Conservation (phyloP, 768 basidiomycete species). For the Cytidiella melzeri region DNA sequence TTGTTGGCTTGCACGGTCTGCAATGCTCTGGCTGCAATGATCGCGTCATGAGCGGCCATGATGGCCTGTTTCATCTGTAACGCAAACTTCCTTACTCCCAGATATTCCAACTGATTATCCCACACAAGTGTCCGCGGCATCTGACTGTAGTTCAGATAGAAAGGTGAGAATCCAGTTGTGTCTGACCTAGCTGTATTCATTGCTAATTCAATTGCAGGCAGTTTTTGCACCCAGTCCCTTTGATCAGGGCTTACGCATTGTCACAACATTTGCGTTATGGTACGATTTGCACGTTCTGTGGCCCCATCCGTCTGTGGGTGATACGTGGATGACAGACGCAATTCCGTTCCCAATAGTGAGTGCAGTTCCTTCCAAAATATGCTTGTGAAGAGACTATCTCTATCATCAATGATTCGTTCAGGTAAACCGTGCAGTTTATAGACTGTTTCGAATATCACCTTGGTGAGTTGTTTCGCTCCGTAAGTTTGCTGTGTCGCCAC, state of each 20-base stretch:
- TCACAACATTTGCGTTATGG: too few species aligned
- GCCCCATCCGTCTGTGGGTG: too few species aligned
- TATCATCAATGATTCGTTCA: constrained; percentile 26
- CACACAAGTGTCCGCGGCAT: constrained; percentile 14
- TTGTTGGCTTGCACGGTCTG: constrained; percentile 28
- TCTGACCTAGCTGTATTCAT: constrained; percentile 27
- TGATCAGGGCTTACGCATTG: too few species aligned
- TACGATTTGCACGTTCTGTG: too few species aligned
- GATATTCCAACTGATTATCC: not conserved
- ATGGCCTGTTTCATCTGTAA: constrained; percentile 27
- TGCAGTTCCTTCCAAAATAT: constrained; percentile 29
- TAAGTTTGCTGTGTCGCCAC: too few species aligned
- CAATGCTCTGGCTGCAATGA: constrained; percentile 27
- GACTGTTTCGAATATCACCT: constrained; percentile 13
- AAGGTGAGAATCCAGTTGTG: constrained; percentile 31
- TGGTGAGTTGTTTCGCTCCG: constrained; percentile 15
- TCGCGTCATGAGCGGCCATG: too few species aligned
- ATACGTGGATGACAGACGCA: too few species aligned
- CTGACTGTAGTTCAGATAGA: constrained; percentile 21
- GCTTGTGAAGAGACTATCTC: constrained; percentile 30
- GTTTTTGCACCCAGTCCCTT: too few species aligned
- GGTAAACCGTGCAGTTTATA: constrained; percentile 20
- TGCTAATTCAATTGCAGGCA: too few species aligned
- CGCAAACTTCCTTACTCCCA: constrained; percentile 23
- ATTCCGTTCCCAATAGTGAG: too few species aligned